Percentiles rank a stretch among this genome's conserved stretches.
These are phyloP conservation scores for Blastocystis sp. DNA, from an alignment of 352 stramenopile genomes.

Conservation along the genomic window DNA sequence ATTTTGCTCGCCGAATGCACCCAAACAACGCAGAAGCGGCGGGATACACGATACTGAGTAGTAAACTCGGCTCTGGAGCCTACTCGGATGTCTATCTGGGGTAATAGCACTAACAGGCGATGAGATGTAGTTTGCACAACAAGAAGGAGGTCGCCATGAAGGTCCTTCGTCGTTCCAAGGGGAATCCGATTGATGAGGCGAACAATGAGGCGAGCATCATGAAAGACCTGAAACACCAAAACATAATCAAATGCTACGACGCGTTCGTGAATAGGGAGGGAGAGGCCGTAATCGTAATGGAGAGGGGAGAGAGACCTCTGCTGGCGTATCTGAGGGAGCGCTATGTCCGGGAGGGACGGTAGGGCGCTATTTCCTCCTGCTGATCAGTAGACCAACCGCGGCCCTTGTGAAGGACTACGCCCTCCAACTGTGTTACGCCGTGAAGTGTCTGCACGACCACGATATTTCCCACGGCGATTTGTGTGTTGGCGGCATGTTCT, in stretches of 20 bases:
- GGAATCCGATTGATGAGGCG: background rate
- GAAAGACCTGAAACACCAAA: background rate
- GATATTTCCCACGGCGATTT: constrained; percentile 57
- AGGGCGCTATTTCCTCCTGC: background rate
- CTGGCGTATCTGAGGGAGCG: background rate
- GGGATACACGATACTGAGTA: background rate
- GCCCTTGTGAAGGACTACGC: background rate
- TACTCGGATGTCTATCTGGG: constrained; percentile 18
- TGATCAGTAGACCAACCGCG: background rate
- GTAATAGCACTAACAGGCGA: background rate
- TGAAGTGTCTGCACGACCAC: constrained; percentile 43
- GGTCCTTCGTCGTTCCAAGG: background rate
- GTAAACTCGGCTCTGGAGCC: background rate
- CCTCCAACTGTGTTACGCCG: constrained; percentile 16
- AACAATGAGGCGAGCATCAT: constrained; percentile 11
- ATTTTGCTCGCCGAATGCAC: background rate
- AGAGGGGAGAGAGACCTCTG: constrained; percentile 29
- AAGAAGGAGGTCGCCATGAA: constrained; percentile 25
- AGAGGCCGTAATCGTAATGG: constrained; percentile 41
- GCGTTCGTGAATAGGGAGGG: background rate
- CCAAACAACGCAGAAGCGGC: background rate
- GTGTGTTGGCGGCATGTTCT: background rate
- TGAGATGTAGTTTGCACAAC: constrained; percentile 34
- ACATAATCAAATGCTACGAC: constrained; percentile 42
- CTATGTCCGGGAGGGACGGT: background rate